Evolutionary conservation across 2,329 filamentous ascomycete species (phyloP), one percentile per base, ranked within the genome.

Genomic region (Microdochium nivale): DNA sequence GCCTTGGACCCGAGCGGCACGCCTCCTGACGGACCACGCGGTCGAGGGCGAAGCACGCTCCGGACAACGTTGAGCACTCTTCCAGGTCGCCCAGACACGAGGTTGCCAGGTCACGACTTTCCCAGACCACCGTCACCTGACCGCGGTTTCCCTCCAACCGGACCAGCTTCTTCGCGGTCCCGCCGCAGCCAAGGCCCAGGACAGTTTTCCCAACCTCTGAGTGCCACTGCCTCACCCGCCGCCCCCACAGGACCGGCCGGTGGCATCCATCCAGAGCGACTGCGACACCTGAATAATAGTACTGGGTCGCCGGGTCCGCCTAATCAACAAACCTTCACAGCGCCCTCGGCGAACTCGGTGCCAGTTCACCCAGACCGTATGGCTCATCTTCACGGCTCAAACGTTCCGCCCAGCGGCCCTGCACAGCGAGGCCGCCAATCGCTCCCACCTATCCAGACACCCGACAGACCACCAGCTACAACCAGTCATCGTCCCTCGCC

Each of bases 21-120:
- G 19, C 40, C 19, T 5, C 80, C 80, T 3, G 76, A 76, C n/a
- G 81, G 79, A 2, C 80, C 81, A 16, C 73, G 75, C 49, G 77
- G 72, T 56, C 76, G 73, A 59, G 78, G 72, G 53, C 70, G 68
- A 54, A 73, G 67, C 58, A 65, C 67, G 47, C 61, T 66, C 46
- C 71, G 75, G 60, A 63, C 67, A 54, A 55, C 62, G 53, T 30
- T 62, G 54, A 70, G 70, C 43, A 67, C 66, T 9, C 62, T 69
- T 3, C 68, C 72, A 47, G 55, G 62, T 46, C 67, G 75, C 52
- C 61, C 68, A 9, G 76, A 80, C 43, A 44, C 16, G 3, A 21
- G 40, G 23, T 8, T 44, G 40, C 40, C 40, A 23, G 40, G 40
- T 13, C 40, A 44, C 21, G 40, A 44, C 40, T 44, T 44, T 23